Conservation (phyloP, 2,329 filamentous ascomycete genomes). For the Hypoxylon sp. region DNA sequence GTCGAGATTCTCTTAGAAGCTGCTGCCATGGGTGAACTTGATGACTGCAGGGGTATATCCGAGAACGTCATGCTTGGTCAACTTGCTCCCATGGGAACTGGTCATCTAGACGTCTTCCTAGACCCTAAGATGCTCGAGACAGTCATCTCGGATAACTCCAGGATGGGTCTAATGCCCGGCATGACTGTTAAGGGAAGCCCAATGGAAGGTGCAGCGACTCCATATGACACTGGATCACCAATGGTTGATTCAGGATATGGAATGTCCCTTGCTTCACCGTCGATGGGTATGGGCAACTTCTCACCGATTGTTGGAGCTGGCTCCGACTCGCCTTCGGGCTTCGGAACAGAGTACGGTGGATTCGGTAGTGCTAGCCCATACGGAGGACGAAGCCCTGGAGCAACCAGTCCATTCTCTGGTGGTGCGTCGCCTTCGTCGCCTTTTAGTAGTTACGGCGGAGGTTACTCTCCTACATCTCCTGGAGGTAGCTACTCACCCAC, state of each 20-base stretch:
- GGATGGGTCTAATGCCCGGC: constrained; percentile 84
- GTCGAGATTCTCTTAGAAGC: constrained; percentile 98
- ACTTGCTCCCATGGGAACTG: constrained; percentile 95
- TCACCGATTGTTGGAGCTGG: constrained; percentile 82
- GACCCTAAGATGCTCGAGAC: constrained; percentile 97
- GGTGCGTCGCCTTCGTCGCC: constrained; percentile 76
- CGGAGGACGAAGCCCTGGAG: constrained; percentile 74
- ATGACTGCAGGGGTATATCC: constrained; percentile 97
- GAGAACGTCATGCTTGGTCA: constrained; percentile 99
- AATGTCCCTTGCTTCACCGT: constrained; percentile 72
- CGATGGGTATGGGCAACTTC: constrained; percentile 70
- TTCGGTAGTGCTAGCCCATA: constrained; percentile 75
- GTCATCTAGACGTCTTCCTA: constrained; percentile 92
- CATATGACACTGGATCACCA: constrained; percentile 90
- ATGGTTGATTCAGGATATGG: constrained; percentile 77
- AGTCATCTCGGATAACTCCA: constrained; percentile 91
- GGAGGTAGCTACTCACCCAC: constrained; percentile 82
- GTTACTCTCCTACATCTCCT: constrained; percentile 83
- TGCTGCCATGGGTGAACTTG: constrained; percentile 92
- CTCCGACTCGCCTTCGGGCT: constrained; percentile 77
- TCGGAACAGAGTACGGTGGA: constrained; percentile 71
- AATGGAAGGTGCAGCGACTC: constrained; percentile 87
- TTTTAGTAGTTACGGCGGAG: constrained; percentile 66
- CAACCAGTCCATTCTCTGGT: constrained; percentile 80
- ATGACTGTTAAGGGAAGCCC: constrained; percentile 81